Conservation (phyloP, 495 filamentous ascomycete genomes). For the Xylaria scruposa region DNA sequence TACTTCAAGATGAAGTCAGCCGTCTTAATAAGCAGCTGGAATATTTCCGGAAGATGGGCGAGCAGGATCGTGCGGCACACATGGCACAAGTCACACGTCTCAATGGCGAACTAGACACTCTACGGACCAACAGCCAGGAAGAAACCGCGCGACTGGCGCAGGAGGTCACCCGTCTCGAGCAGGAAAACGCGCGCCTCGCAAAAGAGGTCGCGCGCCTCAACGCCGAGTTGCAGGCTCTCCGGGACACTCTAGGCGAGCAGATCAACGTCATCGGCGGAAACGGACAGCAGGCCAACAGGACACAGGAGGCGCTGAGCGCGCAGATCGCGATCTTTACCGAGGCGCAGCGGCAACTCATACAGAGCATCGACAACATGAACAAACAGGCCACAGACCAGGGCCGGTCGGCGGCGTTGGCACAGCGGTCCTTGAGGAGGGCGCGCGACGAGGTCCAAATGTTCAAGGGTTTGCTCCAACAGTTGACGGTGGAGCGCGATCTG, state of each 20-base stretch:
- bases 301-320: background rate
- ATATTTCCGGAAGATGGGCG: background rate
- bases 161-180: background rate
- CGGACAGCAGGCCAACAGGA: background rate
- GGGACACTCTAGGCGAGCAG: background rate
- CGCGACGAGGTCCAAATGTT: background rate
- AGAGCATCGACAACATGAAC: background rate
- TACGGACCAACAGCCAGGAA: background rate
- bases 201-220: background rate
- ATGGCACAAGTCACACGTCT: background rate
- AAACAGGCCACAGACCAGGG: background rate
- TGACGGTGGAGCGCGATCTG: conserved; percentile 10
- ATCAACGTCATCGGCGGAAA: background rate
- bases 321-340: background rate
- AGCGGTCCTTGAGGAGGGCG: background rate
- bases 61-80: background rate
- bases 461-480: background rate
- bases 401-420: background rate
- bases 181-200: background rate
- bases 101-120: background rate
- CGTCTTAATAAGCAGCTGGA: background rate
- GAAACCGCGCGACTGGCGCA: background rate
- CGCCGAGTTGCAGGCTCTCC: background rate
- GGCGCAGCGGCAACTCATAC: background rate
- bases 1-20: background rate